phyloP scores from a whole-genome alignment of 2,329 filamentous ascomycete genomes.

The Teratosphaeria epicoccoides region DNA sequence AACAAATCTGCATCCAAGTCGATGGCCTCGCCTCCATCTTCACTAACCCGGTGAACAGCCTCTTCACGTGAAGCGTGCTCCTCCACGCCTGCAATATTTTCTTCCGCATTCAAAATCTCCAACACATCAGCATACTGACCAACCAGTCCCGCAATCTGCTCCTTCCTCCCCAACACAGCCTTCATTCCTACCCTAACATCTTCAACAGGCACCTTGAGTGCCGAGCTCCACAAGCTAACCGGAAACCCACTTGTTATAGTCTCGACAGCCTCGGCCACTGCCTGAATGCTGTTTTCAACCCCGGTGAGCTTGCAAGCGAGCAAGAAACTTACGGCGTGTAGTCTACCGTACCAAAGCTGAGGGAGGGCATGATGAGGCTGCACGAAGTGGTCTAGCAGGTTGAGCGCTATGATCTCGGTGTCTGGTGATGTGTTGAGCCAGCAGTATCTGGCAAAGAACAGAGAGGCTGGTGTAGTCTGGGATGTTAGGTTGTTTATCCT shows the following conservation, averaged over 20 bases:
- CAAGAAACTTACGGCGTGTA: slow-evolving; percentile 5
- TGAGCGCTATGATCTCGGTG: slow-evolving; percentile 6
- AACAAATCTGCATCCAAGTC: neutral
- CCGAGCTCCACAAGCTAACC: neutral
- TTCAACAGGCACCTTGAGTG: neutral
- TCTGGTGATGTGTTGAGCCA: slow-evolving; percentile 2
- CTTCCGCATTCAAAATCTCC: neutral
- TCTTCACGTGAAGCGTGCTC: neutral
- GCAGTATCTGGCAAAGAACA: slow-evolving; percentile 1
- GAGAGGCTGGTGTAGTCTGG: neutral
- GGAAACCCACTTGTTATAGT: neutral
- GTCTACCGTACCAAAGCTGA: neutral
- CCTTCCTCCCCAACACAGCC: neutral
- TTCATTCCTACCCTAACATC: neutral
- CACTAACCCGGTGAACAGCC: neutral
- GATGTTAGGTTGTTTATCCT: neutral
- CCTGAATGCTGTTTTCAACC: slow-evolving; percentile 5
- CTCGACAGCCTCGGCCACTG: slow-evolving; percentile 1
- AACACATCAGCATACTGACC: neutral
- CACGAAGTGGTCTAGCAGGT: slow-evolving; percentile 6
- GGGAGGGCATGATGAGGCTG: neutral
- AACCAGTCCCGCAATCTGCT: neutral
- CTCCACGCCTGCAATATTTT: neutral
- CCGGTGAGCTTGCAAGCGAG: slow-evolving; percentile 5
- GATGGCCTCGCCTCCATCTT: neutral